Evolutionary conservation across 1,284 basidiomycete genomes (phyloP).

Genomic region (Trametes pubescens): DNA sequence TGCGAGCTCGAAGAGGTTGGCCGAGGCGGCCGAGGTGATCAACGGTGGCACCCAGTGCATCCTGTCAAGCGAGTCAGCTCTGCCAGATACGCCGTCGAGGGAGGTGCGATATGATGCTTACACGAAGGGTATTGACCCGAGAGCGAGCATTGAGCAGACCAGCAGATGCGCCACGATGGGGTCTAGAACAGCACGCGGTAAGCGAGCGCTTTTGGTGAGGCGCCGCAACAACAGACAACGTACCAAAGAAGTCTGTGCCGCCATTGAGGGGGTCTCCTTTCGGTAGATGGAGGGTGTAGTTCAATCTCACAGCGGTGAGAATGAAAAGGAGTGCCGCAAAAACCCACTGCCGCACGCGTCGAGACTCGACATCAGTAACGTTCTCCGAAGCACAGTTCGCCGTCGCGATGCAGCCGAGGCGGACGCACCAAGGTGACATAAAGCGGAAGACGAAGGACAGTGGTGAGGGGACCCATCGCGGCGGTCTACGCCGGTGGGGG

Average conservation of each 20-base stretch:
- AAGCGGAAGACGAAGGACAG: conserved; percentile 33
- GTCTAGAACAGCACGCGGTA: conserved; percentile 48
- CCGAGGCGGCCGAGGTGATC: conserved; percentile 33
- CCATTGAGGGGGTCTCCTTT: conserved; percentile 63
- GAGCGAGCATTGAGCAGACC: conserved; percentile 62
- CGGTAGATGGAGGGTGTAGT: conserved; percentile 70
- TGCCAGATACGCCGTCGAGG: neutral
- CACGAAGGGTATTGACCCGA: conserved; percentile 67
- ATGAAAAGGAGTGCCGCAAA: conserved; percentile 66
- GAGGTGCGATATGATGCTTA: conserved; percentile 44
- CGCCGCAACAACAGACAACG: neutral
- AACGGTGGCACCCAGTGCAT: conserved; percentile 23
- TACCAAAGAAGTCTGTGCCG: conserved; percentile 69
- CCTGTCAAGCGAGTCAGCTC: conserved; percentile 48
- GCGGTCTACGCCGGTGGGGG: conserved; percentile 31
- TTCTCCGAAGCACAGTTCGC: too few relatives aligned
- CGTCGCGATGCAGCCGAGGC: neutral
- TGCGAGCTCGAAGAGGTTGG: conserved; percentile 55
- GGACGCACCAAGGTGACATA: conserved; percentile 33
- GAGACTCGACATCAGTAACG: neutral
- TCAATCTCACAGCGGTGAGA: conserved; percentile 62
- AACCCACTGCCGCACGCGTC: conserved; percentile 48
- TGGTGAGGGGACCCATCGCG: conserved; percentile 28
- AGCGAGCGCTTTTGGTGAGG: neutral
- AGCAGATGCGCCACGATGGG: conserved; percentile 72